Evolutionary conservation across 148 eudicot genomes (phyloP), one percentile per base, ranked within the genome.

Genomic region (Pharnaceum exiguum): DNA sequence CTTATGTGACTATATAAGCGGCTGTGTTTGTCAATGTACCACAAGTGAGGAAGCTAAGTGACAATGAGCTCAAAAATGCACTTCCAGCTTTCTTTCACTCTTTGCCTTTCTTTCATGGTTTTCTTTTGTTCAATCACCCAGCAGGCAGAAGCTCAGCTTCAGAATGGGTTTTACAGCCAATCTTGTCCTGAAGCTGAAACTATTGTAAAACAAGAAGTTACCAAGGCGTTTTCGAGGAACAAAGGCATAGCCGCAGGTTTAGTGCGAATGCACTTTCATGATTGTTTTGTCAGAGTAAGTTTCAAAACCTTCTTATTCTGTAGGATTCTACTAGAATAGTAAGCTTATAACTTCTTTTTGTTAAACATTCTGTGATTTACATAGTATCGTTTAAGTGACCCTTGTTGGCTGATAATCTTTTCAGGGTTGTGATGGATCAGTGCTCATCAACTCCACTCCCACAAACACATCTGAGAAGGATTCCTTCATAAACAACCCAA

Each of bases 391-490:
- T 42, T 10, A 22, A 10, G 9, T 16, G 24, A n/a, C n/a, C n/a
- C n/a, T n/a, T n/a, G n/a, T n/a, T n/a, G n/a, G n/a, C n/a, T 13
- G 19, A 13, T 24, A 16, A 19, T 5, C 17, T 13, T 60, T 39
- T 7, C 48, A 81, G 95, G 95, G 95, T 25, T 89, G 96, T 60
- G 96, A 89, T 75, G 96, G 66, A 12, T 89, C 96, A 0, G 80
- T 89, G 51, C 85, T 89, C 22, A 77, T 89, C 28, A 83, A 89
- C 56, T 80, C 96, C 0, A 85, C 85, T 16, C 40, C 82, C 22
- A 51, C 74, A 33, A 85, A 73, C 77, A 68, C 48, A 1, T 94
- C 96, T 0, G 96, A 89, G 77, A 89, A 89, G 55, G 96, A 89
- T 65, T 53, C 90, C 7, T 80, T 85, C 0, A 67, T 73, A 5